Base-by-base conservation (phyloP, 2,329 filamentous ascomycete species). In the Domatiomyces globalis region DNA sequence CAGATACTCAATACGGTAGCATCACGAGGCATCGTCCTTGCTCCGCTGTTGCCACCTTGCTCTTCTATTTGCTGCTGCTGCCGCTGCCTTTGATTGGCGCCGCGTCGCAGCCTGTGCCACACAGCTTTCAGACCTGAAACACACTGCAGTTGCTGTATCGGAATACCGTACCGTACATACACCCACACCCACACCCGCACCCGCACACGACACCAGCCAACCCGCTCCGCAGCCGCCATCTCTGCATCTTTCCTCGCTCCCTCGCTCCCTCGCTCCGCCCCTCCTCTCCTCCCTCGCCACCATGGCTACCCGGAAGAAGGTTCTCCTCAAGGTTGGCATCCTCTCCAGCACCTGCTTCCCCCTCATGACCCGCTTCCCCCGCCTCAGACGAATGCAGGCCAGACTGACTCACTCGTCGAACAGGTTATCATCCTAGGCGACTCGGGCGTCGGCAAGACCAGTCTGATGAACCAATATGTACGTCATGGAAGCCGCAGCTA, bases 391-490 rank as follows among this genome's bases (percentile, higher is more conserved):
- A 33, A 18, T 48, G 50, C 47, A 46, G 4, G 46, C 45, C 50
- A 25, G 51, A 55, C 53, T 53, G 18, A 22, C 15, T 54, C 43
- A 49, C 54, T 50, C 48, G 25, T 47, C 6, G 53, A 52, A 15
- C 63, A 96, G 90, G 89, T 98, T 66, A 98, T 98, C 66, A 96
- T 98, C 72, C 83, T 98, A 62, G 92, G 92, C 63, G 92, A 98
- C 71, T 96, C 90, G 71, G 92, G 92, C 73, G 92, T 98, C 57
- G 92, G 92, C 69, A 98, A 98, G 79, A 98, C 92, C 56, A 95
- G 88, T 72, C 82, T 98, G 80, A 98, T 98, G 92, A 98, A 98
- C 75, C 92, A 98, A 96, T 98, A 96, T 86, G 92, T 96, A 81
- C 69, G 85, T 51, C 54, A 45, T 43, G 45, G 43, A 48, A 36